phyloP scores from a whole-genome alignment of 2,329 filamentous ascomycete genomes.

The Claviceps sp. region DNA sequence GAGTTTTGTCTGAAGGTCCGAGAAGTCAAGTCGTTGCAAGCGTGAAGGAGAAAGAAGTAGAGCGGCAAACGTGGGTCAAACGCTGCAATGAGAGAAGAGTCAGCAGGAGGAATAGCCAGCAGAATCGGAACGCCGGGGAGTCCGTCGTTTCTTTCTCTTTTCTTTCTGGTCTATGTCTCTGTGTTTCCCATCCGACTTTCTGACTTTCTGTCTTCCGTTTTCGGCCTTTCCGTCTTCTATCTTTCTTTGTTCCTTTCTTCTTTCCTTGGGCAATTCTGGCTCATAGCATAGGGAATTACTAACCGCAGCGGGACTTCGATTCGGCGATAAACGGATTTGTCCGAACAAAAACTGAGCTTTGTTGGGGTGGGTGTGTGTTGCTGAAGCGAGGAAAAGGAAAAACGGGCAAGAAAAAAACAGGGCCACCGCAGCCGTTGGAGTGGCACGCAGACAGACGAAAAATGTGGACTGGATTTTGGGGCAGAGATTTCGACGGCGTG shows the following conservation, averaged over 20 bases:
- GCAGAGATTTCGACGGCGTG: conserved; percentile 6
- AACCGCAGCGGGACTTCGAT: neutral
- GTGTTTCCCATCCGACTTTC: too few relatives aligned
- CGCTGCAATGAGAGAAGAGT: conserved; percentile 10
- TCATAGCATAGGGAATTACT: neutral
- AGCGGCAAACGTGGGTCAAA: neutral
- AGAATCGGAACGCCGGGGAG: too few relatives aligned
- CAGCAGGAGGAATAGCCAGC: conserved; percentile 1
- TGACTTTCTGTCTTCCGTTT: too few relatives aligned
- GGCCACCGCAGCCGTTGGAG: conserved; percentile 5
- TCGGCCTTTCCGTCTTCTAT: too few relatives aligned
- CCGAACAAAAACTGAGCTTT: conserved; percentile 3
- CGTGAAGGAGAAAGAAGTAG: neutral
- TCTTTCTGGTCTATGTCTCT: too few relatives aligned
- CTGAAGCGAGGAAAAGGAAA: neutral
- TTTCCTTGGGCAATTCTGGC: neutral
- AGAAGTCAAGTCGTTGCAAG: neutral
- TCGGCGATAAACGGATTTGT: conserved; percentile 2
- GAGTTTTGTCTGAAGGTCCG: neutral
- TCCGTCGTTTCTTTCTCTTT: too few relatives aligned
- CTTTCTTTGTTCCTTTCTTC: neutral
- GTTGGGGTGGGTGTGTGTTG: conserved; percentile 4
- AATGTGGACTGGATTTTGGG: conserved; percentile 8
- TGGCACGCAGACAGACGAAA: neutral
- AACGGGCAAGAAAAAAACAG: conserved; percentile 6